These are phyloP conservation scores for Tripterygium wilfordii DNA, from an alignment of 177 flowering plant species.

Conservation along the genomic window DNA sequence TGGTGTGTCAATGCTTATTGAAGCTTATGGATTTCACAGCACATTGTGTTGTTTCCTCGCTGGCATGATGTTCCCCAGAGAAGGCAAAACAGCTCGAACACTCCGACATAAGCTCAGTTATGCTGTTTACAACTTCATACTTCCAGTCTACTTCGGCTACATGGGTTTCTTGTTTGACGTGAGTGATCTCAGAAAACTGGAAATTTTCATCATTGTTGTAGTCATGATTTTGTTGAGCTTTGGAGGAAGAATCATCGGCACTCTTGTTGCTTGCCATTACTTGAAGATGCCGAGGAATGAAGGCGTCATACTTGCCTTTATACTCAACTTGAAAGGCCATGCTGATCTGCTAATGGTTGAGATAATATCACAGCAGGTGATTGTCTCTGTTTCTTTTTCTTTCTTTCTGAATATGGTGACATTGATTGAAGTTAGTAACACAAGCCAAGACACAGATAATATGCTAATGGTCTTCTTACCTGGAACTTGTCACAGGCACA, in stretches of 20 bases:
- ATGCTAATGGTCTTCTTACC: conserved; percentile 2
- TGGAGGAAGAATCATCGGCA: conserved; percentile 48
- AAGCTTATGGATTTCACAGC: conserved; percentile 30
- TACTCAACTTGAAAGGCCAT: conserved; percentile 60
- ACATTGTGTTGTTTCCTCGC: conserved; percentile 36
- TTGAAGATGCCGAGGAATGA: conserved; percentile 39
- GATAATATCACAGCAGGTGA: neutral
- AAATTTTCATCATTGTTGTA: conserved; percentile 5
- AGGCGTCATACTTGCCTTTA: conserved; percentile 41
- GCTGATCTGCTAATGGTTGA: conserved; percentile 43
- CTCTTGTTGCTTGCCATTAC: conserved; percentile 35
- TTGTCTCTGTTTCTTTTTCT: too few species aligned
- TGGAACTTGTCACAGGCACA: conserved; percentile 5
- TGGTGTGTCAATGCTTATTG: conserved; percentile 15
- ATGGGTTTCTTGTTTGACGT: conserved; percentile 44
- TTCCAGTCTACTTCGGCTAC: conserved; percentile 69
- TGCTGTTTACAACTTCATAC: conserved; percentile 37
- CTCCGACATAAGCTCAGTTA: conserved; percentile 36
- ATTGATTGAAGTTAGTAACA: too few species aligned
- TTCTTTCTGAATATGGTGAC: too few species aligned
- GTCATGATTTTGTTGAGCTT: conserved; percentile 34
- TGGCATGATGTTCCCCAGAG: conserved; percentile 55
- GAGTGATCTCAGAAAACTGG: neutral
- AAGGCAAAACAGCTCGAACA: conserved; percentile 56
- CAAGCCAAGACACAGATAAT: too few species aligned